Percentiles rank a stretch among this genome's conserved stretches.
Evolutionary conservation across 2,329 filamentous ascomycete species (phyloP).

Genomic region (Colletotrichum orbiculare): DNA sequence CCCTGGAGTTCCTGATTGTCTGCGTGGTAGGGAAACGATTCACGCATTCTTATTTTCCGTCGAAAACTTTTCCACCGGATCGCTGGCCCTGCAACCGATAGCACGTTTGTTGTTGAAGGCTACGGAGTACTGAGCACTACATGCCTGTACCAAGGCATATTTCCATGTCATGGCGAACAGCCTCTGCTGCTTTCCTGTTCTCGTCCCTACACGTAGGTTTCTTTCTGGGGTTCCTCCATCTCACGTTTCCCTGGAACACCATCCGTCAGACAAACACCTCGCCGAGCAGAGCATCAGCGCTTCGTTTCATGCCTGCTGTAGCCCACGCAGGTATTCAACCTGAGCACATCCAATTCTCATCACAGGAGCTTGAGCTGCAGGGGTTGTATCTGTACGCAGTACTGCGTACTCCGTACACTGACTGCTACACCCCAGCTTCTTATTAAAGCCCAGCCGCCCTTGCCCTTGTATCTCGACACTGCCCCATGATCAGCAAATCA

Average conservation of each 20-base stretch:
- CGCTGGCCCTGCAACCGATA: too few species aligned
- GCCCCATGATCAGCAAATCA: conserved; percentile 6
- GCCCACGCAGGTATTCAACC: conserved; percentile 18
- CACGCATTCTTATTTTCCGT: not conserved
- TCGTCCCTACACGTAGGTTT: not conserved
- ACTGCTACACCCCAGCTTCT: conserved; percentile 5
- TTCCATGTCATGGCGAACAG: too few species aligned
- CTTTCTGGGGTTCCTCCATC: conserved; percentile 4
- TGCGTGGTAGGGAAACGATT: not conserved
- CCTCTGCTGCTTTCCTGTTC: not conserved
- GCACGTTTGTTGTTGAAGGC: too few species aligned
- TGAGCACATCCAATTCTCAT: conserved; percentile 3
- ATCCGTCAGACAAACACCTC: conserved; percentile 28
- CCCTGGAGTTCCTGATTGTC: conserved; percentile 5
- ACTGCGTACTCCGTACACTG: conserved; percentile 10
- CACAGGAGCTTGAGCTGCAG: conserved; percentile 26
- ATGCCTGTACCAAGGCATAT: too few species aligned
- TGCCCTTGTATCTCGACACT: too few species aligned
- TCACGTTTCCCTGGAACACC: conserved; percentile 13
- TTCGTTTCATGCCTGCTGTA: conserved; percentile 34
- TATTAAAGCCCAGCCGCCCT: not conserved
- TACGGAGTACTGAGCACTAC: too few species aligned
- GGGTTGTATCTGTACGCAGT: conserved; percentile 11
- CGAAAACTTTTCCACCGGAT: not conserved
- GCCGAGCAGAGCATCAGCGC: not conserved